Evolutionary conservation across 2,329 filamentous ascomycete species (phyloP).

Genomic region (Bipolaris cookei): DNA sequence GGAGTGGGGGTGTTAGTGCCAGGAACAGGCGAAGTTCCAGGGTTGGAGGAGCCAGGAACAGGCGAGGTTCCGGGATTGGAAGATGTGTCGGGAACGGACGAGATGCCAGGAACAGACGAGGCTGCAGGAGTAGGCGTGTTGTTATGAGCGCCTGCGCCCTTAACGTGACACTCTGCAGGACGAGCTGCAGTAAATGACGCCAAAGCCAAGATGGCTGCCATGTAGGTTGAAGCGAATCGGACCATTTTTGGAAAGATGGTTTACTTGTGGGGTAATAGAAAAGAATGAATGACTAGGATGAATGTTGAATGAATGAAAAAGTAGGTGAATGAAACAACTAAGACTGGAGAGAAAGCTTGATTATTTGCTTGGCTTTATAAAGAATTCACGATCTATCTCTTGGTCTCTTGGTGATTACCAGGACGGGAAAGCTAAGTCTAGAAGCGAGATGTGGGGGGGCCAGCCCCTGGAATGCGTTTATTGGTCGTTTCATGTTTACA

Average conservation of each 20-base stretch:
- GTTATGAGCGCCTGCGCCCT: not conserved
- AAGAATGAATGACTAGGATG: not conserved
- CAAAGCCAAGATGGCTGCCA: not conserved
- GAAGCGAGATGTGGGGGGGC: not conserved
- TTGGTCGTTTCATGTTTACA: not conserved
- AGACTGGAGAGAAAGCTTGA: not conserved
- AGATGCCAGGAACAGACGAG: not conserved
- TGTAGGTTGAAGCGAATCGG: not conserved
- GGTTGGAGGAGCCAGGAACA: not conserved
- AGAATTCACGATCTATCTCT: not conserved
- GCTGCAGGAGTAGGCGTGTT: not conserved
- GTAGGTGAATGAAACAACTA: not conserved
- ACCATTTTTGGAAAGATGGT: not conserved
- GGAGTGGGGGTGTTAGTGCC: too few relatives aligned
- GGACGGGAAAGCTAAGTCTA: not conserved
- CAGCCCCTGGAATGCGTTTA: not conserved
- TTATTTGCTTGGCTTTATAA: conserved; percentile 1
- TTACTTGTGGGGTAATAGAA: not conserved
- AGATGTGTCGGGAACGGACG: not conserved
- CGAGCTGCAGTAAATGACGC: not conserved
- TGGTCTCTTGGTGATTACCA: too few relatives aligned
- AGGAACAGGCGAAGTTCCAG: not conserved
- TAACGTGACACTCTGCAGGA: not conserved
- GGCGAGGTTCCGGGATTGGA: not conserved
- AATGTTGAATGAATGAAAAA: not conserved